Base-by-base conservation (phyloP, 2,329 filamentous ascomycete genomes). In the Boeremia lycopersici region DNA sequence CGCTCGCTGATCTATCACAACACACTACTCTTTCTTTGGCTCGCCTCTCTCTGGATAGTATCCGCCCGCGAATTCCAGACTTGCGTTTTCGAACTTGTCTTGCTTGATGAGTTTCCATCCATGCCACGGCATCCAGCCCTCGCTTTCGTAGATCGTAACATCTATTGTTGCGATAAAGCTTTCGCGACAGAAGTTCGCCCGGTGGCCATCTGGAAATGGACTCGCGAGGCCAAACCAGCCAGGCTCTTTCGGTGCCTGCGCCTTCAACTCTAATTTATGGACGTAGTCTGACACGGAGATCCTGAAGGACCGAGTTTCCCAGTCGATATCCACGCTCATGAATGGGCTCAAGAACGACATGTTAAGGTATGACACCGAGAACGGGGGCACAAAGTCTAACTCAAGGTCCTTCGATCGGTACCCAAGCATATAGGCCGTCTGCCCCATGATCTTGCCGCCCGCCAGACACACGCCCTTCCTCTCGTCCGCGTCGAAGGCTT, bases 31-130 rank as follows among this genome's bases (percentile, higher is more conserved):
- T 17, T 76, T 65, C 45, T 71, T 72, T 23, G 71, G 69, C 49
- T 76, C 60, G 2, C 78, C 78, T 36, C 73, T 72, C 26, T 71
- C 74, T 6, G 74, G 74, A 67, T 79, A 81, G 60, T 79, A 82
- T 1, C 65, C 77, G 0, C 77, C 80, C 0, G 79, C 80, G 71
- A 81, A 82, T 56, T 82, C 80, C 51, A 82, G 53, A 65, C 78
- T 79, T 25, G 71, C 77, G 10, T 69, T 64, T 42, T 78, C 72
- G 57, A 81, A 81, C 36, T 48, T 63, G 42, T 78, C 77, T 53
- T 68, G 71, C 43, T 69, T 66, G 0, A 78, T 60, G 56, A 76
- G 57, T 44, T 63, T 68, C 79, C 79, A 82, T 23, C 28, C 51
- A 50, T 64, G 61, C 26, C 65, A 66, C 3, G 72, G 70, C 65